Evolutionary conservation across 352 stramenopile genomes (phyloP), one percentile per base, ranked within the genome.

Genomic region (Thraustochytrium sp.): DNA sequence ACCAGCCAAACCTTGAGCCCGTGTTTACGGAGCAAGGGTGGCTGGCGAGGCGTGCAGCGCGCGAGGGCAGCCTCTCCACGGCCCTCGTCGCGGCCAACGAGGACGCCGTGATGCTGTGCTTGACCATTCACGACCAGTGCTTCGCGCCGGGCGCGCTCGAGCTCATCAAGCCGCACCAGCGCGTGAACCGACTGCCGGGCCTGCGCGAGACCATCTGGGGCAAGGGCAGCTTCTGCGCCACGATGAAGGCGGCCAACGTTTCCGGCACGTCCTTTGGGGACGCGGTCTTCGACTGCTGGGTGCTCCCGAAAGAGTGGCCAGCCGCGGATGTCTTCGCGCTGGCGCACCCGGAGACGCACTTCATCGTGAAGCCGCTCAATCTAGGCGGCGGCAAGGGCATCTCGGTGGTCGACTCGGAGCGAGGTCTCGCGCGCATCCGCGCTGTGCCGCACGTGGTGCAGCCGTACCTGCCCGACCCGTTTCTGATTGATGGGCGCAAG

Each of bases 401-500:
- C 4, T 34, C 8, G 26, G 48, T 80, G 23, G 11, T 80, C 1
- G 49, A 64, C 13, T n/a, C n/a, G n/a, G 29, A 8, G 23, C 34
- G 48, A 18, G 68, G 53, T 26, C 3, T 80, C 13, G 18, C 8
- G 23, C 46, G 51, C 46, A 18, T 61, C 13, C 48, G 23, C 13
- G 34, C 9, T 4, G 21, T 9, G 21, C 21, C 91, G 3, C 96
- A 94, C 77, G 87, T 96, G 0, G 89, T 96, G 8, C 94, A 92
- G 38, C 88, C 91, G n/a, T 97, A 97, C 86, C 94, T 97, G 82
- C 88, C 93, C 36, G 91, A 94, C 59, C 93, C 93, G 13, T 72
- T 96, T 77, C 90, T 97, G 9, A 88, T 97, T 11, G 92, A 92
- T 16, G 92, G 92, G 77, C 95, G 96, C 88, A 97, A 97, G 84